These are phyloP conservation scores for Ophiostoma australiae DNA, from an alignment of 2,329 filamentous ascomycete species.

Conservation along the genomic window DNA sequence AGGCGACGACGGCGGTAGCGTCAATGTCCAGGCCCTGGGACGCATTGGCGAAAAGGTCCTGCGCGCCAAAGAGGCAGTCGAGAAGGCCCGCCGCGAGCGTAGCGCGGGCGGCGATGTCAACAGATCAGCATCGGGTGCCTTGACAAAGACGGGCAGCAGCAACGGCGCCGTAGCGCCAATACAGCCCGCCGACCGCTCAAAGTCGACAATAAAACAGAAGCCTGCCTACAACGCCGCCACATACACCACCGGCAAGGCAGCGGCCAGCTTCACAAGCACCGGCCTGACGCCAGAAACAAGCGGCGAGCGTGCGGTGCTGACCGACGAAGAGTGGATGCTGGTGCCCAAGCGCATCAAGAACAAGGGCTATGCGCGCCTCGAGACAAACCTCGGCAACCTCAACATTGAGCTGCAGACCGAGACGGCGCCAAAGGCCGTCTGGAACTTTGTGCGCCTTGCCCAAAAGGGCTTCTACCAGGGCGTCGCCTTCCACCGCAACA, in stretches of 20 bases:
- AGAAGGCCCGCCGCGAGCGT: constrained; percentile 74
- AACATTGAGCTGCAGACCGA: constrained; percentile 89
- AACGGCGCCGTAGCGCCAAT: constrained; percentile 39
- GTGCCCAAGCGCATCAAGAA: constrained; percentile 82
- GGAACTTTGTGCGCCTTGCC: constrained; percentile 88
- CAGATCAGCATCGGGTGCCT: constrained; percentile 35
- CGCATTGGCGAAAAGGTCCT: constrained; percentile 76
- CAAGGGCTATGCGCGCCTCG: constrained; percentile 86
- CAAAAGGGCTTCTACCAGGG: constrained; percentile 86
- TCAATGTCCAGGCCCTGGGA: constrained; percentile 77
- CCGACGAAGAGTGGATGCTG: constrained; percentile 95
- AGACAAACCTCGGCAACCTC: constrained; percentile 77
- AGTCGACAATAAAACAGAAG: constrained; percentile 7
- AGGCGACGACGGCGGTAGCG: constrained; percentile 58
- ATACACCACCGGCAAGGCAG: constrained; percentile 85
- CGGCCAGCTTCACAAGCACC: constrained; percentile 92
- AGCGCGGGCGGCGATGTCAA: constrained; percentile 58
- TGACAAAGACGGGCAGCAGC: constrained; percentile 27
- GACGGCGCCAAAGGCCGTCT: constrained; percentile 85
- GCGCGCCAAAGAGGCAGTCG: constrained; percentile 89
- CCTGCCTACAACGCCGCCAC: constrained; percentile 77
- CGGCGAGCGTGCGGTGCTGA: constrained; percentile 76
- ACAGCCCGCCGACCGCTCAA: constrained; percentile 34
- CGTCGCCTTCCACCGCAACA: constrained; percentile 86
- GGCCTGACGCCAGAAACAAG: constrained; percentile 89